Conservation (phyloP, 2,329 filamentous ascomycete species). For the Sarocladium brachiariae region DNA sequence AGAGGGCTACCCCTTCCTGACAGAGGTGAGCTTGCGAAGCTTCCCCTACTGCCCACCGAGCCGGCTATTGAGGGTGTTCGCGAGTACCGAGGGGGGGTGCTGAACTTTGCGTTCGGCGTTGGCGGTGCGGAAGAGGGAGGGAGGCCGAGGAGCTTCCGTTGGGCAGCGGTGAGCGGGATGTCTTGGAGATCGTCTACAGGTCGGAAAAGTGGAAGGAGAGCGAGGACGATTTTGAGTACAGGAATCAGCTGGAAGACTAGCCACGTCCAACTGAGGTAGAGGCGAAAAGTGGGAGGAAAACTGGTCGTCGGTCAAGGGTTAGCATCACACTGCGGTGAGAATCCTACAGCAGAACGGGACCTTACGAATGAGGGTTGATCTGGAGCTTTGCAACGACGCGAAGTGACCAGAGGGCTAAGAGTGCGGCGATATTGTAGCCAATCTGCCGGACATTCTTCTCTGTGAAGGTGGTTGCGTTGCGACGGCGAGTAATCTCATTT, state of each 20-base stretch:
- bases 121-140: slow-evolving; percentile 56
- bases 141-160: slow-evolving; percentile 78
- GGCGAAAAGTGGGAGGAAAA: slow-evolving; percentile 22
- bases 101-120: slow-evolving; percentile 62
- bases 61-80: slow-evolving; percentile 61
- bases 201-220: slow-evolving; percentile 65
- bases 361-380: slow-evolving; percentile 33
- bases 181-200: slow-evolving; percentile 73
- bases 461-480: slow-evolving; percentile 71
- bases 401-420: slow-evolving; percentile 30
- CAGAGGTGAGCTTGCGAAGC: slow-evolving; percentile 51
- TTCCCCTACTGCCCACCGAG: slow-evolving; percentile 54
- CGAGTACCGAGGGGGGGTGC: slow-evolving; percentile 82
- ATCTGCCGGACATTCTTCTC: slow-evolving; percentile 68
- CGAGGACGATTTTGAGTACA: slow-evolving; percentile 62
- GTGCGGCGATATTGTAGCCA: slow-evolving; percentile 55
- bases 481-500: slow-evolving; percentile 76
- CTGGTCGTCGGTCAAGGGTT: slow-evolving; percentile 17
- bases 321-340: slow-evolving; percentile 3
- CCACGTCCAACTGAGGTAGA: slow-evolving; percentile 38
- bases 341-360: slow-evolving; percentile 11
- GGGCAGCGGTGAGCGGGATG: slow-evolving; percentile 70
- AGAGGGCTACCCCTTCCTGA: slow-evolving; percentile 48
- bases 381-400: slow-evolving; percentile 29
- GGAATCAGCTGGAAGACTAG: slow-evolving; percentile 48